Evolutionary conservation across 768 basidiomycete genomes (phyloP).

Genomic region (Trametes villosa): DNA sequence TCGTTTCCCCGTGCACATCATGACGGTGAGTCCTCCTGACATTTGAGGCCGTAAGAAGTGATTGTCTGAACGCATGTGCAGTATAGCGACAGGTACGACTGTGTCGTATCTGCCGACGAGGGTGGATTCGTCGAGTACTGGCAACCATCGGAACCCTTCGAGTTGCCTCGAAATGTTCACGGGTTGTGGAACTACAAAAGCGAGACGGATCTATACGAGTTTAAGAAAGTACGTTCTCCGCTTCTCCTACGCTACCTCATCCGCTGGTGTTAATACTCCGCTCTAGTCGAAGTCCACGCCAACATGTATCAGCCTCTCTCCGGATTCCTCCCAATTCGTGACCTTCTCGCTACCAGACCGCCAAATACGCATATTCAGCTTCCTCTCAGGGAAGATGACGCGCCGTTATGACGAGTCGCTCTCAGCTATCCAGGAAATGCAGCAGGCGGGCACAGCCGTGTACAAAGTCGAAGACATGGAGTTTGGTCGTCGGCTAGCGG

Average conservation of each 20-base stretch:
- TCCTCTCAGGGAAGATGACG: conserved; percentile 85
- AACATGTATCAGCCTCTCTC: conserved; percentile 90
- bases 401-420: conserved; percentile 96
- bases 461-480: conserved; percentile 98
- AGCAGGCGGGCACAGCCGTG: conserved; percentile 93
- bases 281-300: conserved; percentile 86
- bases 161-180: conserved; percentile 72
- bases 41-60: neutral
- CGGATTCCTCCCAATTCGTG: conserved; percentile 86
- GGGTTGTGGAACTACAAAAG: conserved; percentile 91
- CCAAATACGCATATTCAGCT: conserved; percentile 92
- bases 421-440: conserved; percentile 95
- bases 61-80: conserved; percentile 36
- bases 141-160: conserved; percentile 90
- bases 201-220: conserved; percentile 93
- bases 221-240: conserved; percentile 87
- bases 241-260: neutral
- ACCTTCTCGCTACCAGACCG: conserved; percentile 94
- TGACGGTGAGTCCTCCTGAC: conserved; percentile 53
- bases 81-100: conserved; percentile 91
- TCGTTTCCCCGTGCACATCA: conserved; percentile 86
- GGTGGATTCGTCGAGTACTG: conserved; percentile 96
- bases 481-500: conserved; percentile 93
- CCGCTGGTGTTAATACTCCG: neutral
- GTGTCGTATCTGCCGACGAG: conserved; percentile 93